A percentile compares a stretch with the other conserved stretches of the same genome.
These are phyloP conservation scores for Cercospora zeina DNA, from an alignment of 2,329 filamentous ascomycete species.

Conservation along the genomic window DNA sequence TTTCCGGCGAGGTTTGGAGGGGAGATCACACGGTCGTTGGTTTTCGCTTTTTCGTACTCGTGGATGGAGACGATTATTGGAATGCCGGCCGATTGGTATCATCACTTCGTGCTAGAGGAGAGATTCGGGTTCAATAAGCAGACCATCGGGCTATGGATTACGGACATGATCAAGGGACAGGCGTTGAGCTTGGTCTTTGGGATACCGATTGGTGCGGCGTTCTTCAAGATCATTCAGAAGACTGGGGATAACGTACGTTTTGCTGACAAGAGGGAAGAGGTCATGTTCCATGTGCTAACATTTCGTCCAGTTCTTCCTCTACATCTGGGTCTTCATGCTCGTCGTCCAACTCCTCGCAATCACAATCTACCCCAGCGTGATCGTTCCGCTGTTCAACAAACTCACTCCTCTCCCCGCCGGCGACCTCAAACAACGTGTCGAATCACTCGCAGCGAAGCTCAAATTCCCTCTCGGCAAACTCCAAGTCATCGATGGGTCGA, in stretches of 20 bases:
- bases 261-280: neutral
- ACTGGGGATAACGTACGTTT: conserved; percentile 67
- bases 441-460: conserved; percentile 76
- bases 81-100: conserved; percentile 82
- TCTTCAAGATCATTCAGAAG: conserved; percentile 90
- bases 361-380: conserved; percentile 91
- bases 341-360: conserved; percentile 91
- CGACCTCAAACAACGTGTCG: conserved; percentile 81
- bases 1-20: conserved; percentile 72
- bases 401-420: conserved; percentile 87
- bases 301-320: conserved; percentile 77
- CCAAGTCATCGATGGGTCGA: conserved; percentile 91
- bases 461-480: conserved; percentile 91
- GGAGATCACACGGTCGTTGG: conserved; percentile 88
- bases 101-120: conserved; percentile 94
- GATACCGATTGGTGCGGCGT: conserved; percentile 84
- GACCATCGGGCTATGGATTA: conserved; percentile 82
- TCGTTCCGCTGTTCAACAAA: conserved; percentile 97
- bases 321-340: conserved; percentile 91
- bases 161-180: conserved; percentile 89
- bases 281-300: neutral
- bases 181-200: conserved; percentile 76
- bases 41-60: conserved; percentile 87
- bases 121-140: conserved; percentile 99
- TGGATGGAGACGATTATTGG: conserved; percentile 76